A percentile compares a stretch with the other conserved stretches of the same genome.
phyloP scores from a whole-genome alignment of 2,329 filamentous ascomycete species.

The Calonectria honghensis region DNA sequence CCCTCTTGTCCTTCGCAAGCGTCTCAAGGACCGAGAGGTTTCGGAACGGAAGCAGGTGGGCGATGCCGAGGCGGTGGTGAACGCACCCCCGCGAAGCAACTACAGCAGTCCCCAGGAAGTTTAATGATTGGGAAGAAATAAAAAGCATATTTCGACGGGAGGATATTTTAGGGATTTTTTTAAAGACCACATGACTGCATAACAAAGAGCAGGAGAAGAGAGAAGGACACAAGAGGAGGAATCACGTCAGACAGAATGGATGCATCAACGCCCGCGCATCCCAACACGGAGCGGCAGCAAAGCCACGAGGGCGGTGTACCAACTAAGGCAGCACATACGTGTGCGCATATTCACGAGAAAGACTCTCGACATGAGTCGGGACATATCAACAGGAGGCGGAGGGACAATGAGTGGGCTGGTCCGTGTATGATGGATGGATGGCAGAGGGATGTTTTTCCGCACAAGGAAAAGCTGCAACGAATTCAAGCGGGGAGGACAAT shows the following conservation, averaged over 20 bases:
- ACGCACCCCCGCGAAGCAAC: slow-evolving; percentile 65
- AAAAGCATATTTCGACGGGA: slow-evolving; percentile 43
- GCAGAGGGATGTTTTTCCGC: slow-evolving; percentile 31
- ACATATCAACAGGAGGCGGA: slow-evolving; percentile 7
- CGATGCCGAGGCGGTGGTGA: slow-evolving; percentile 86
- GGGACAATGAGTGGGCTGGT: slow-evolving; percentile 27
- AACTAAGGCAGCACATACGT: slow-evolving; percentile 19
- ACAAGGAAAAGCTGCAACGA: slow-evolving; percentile 10
- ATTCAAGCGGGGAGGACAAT: slow-evolving; percentile 27
- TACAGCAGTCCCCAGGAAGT: slow-evolving; percentile 55
- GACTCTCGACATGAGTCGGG: slow-evolving; percentile 2
- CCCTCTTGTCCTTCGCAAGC: slow-evolving; percentile 73
- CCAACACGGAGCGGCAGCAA: slow-evolving; percentile 12
- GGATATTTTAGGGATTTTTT: slow-evolving; percentile 14
- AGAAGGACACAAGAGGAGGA: neutral
- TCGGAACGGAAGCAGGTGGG: slow-evolving; percentile 93
- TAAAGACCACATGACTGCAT: slow-evolving; percentile 1
- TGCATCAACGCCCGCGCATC: slow-evolving; percentile 33
- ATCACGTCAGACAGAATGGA: slow-evolving; percentile 22
- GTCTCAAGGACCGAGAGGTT: slow-evolving; percentile 82
- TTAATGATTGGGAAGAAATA: slow-evolving; percentile 50
- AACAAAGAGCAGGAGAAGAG: neutral
- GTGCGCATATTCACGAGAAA: slow-evolving; percentile 23
- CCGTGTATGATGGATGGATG: slow-evolving; percentile 49
- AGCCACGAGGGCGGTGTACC: slow-evolving; percentile 30